Conservation (phyloP, 1,284 basidiomycete species). For the Phellopilus nigrolimitatus region DNA sequence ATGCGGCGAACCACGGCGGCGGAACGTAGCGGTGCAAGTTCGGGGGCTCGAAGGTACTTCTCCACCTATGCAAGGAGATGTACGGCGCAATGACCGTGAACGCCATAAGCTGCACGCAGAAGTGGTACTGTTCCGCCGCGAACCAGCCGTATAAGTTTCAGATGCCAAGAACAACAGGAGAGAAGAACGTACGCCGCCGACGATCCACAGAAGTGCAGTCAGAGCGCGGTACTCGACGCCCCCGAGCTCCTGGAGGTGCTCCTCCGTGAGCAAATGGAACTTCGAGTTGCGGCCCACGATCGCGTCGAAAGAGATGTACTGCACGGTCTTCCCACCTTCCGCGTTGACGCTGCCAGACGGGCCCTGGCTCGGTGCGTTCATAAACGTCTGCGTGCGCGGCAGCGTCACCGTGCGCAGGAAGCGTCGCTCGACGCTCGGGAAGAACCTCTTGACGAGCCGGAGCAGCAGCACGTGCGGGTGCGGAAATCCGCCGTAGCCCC, state of each 20-base stretch:
- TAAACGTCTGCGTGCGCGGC: conserved; percentile 63
- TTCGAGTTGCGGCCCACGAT: conserved; percentile 83
- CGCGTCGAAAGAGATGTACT: conserved; percentile 86
- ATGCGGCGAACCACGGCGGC: conserved; percentile 76
- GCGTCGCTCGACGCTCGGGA: conserved; percentile 51
- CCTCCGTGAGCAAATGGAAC: conserved; percentile 77
- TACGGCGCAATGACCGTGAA: conserved; percentile 80
- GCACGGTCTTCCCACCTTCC: conserved; percentile 43
- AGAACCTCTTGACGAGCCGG: conserved; percentile 43
- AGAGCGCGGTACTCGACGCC: conserved; percentile 94
- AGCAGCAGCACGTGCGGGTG: conserved; percentile 63
- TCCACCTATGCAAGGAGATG: conserved; percentile 53
- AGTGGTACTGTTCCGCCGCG: conserved; percentile 55
- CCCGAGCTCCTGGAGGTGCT: conserved; percentile 88
- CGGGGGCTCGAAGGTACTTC: conserved; percentile 50
- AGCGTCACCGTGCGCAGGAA: conserved; percentile 68
- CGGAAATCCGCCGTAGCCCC: conserved; percentile 84
- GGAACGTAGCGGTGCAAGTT: conserved; percentile 49
- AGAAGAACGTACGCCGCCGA: conserved; percentile 45
- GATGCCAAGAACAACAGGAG: conserved; percentile 22
- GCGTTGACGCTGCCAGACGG: neutral
- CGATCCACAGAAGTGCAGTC: conserved; percentile 74
- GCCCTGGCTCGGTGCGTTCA: conserved; percentile 40
- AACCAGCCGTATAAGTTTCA: conserved; percentile 17
- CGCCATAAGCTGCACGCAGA: conserved; percentile 60